phyloP scores from a whole-genome alignment of 352 stramenopile species.

The Pythium oligandrum region DNA sequence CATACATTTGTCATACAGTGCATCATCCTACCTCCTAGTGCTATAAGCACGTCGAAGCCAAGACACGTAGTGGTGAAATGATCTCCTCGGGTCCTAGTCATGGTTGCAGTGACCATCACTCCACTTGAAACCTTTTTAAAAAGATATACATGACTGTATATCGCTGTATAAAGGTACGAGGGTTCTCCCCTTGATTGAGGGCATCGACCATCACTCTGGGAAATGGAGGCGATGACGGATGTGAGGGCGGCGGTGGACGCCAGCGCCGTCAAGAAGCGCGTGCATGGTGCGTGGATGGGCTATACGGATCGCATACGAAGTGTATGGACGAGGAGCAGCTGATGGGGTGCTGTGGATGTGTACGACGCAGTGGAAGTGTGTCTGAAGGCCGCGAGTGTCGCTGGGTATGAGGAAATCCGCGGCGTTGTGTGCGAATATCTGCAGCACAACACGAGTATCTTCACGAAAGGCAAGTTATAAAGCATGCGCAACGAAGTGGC shows the following conservation, averaged over 20 bases:
- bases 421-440: conserved; percentile 19
- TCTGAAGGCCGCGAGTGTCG: conserved; percentile 45
- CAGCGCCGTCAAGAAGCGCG: not conserved
- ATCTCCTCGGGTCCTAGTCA: no score
- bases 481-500: conserved; percentile 8
- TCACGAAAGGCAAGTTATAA: conserved; percentile 21
- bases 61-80: no score
- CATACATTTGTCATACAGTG: no score
- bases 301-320: not conserved
- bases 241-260: no score
- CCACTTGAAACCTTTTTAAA: no score
- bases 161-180: no score
- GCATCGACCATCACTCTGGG: no score
- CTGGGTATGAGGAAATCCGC: conserved; percentile 28
- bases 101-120: no score
- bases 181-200: no score
- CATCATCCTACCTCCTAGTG: no score
- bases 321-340: not conserved
- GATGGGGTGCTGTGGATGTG: not conserved
- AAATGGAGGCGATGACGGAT: not conserved
- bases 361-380: conserved; percentile 47
- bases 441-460: conserved; percentile 12
- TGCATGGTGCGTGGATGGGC: not conserved
- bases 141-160: no score
- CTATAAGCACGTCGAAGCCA: no score